Base-by-base conservation (phyloP, 2,329 filamentous ascomycete genomes). In the Fusarium subtropicale region DNA sequence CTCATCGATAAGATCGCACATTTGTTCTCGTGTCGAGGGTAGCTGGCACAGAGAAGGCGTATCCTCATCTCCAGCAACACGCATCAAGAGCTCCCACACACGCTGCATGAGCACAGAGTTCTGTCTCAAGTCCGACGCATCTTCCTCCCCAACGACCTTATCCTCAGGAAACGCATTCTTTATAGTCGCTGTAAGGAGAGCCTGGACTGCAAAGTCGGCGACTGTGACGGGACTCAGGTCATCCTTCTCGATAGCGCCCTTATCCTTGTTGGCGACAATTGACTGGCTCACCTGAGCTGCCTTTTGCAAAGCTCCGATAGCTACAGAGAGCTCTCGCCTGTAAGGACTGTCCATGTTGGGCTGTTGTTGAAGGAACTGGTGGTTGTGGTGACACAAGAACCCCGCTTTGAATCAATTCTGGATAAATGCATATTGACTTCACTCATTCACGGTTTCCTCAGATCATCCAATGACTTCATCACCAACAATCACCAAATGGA, bases 131-230 rank as follows among this genome's bases (percentile, higher is more conserved):
- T 84, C 80, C 0, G 78, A 79, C 0, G 86, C 82, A 18, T 85
- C 82, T 71, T 89, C 87, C 68, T 88, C 87, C 33, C 86, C 87
- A 1, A 88, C 85, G 44, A 88, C 83, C 4, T 62, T 71, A 72
- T 88, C 85, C 8, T 68, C 53, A 0, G 87, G 87, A 53, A 88
- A 88, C 7, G 82, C 81, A 56, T 76, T 63, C 55, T 84, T 82
- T 60, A 88, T 77, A 3, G 84, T 84, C 38, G 81, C 77, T 8
- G 84, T 84, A 41, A 88, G 80, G 7, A 88, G 79, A 1, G 85
- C 86, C 71, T 88, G 86, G 60, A 87, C 83, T 56, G 87, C 86
- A 68, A 88, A 88, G 75, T 89, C 87, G 73, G 84, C 87, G 22
- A 88, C 80, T 1, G 87, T 89, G 47, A 88, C 87, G 4, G 86